phyloP scores from a whole-genome alignment of 371 early-diverging fungal species.

The Gilbertella persicaria region DNA sequence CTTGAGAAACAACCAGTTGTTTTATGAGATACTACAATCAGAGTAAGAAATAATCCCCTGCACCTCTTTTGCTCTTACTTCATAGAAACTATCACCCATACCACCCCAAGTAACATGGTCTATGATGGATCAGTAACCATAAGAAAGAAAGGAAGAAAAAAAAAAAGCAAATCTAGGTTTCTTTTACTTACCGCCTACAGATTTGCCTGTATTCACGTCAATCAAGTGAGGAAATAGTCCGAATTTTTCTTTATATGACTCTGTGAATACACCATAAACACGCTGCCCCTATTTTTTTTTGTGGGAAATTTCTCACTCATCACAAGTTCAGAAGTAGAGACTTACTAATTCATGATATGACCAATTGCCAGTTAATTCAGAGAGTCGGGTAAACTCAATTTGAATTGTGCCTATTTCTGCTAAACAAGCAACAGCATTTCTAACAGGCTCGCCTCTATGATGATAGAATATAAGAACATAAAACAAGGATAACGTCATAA shows the following conservation, averaged over 20 bases:
- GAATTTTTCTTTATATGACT: constrained; percentile 21
- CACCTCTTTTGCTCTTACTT: constrained; percentile 29
- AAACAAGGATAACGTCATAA: background rate
- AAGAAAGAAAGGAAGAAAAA: too few species aligned
- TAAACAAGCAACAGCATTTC: constrained; percentile 42
- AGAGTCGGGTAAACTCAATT: constrained; percentile 84
- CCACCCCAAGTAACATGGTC: constrained; percentile 50
- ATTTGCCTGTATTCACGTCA: constrained; percentile 30
- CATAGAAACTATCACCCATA: constrained; percentile 60
- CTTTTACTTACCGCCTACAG: constrained; percentile 21
- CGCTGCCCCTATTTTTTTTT: constrained; percentile 39
- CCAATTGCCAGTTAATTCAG: constrained; percentile 71
- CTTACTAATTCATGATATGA: constrained; percentile 57
- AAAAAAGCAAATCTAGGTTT: background rate
- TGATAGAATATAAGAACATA: background rate
- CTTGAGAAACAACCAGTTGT: constrained; percentile 59
- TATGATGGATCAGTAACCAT: too few species aligned
- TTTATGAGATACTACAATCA: constrained; percentile 51
- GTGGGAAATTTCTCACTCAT: too few species aligned
- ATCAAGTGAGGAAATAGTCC: constrained; percentile 55
- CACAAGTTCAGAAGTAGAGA: background rate
- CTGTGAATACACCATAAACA: constrained; percentile 42
- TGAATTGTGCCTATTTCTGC: constrained; percentile 90
- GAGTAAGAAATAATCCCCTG: background rate
- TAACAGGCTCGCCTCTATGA: constrained; percentile 32